Evolutionary conservation across 2,329 filamentous ascomycete genomes (phyloP).

Genomic region (Mycosphaerella arachidis): DNA sequence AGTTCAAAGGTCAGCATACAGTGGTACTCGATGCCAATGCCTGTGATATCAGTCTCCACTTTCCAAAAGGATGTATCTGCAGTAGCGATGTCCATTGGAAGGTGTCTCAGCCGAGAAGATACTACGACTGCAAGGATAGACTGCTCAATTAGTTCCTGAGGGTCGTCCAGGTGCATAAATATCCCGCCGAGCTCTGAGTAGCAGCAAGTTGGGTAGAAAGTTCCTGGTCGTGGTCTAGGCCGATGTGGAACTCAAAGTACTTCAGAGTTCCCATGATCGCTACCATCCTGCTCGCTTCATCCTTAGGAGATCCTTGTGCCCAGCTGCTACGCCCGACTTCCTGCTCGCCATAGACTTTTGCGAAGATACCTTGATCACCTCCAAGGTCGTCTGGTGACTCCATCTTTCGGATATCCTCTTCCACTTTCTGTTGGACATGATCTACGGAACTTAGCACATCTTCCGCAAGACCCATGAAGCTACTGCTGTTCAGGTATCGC

Average conservation of each 20-base stretch:
- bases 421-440: not conserved
- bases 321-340: not conserved
- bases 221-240: conserved; percentile 11
- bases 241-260: conserved; percentile 9
- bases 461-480: conserved; percentile 15
- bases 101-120: not conserved
- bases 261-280: no score
- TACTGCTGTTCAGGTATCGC: conserved; percentile 17
- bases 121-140: not conserved
- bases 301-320: no score
- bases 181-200: conserved; percentile 6
- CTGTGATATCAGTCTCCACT: not conserved
- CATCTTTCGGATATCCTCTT: not conserved
- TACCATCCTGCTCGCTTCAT: no score
- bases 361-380: conserved; percentile 1
- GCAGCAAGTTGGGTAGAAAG: conserved; percentile 14
- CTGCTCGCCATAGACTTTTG: not conserved
- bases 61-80: not conserved
- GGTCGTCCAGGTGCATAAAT: conserved; percentile 1
- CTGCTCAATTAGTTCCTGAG: not conserved
- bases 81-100: not conserved
- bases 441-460: conserved; percentile 6
- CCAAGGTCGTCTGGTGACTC: not conserved
- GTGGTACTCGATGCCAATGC: not conserved
- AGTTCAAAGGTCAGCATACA: conserved; percentile 10